Percentiles rank a stretch among this genome's conserved stretches.
Conservation (phyloP, 1,284 basidiomycete genomes). For the Sporisorium graminicola region DNA sequence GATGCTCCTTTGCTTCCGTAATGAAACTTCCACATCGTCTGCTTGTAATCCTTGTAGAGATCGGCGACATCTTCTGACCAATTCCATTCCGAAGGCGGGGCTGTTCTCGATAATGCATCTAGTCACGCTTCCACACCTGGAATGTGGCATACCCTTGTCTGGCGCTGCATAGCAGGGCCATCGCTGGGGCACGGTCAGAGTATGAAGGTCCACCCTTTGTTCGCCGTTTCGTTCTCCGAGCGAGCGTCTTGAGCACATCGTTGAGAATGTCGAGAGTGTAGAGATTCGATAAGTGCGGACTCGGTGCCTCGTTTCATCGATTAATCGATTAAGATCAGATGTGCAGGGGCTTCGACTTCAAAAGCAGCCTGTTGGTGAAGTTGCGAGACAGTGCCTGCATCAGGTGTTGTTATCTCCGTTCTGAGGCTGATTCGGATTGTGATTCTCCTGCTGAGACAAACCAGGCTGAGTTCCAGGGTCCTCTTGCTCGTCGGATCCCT, state of each 20-base stretch:
- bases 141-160: no score
- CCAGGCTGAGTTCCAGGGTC: conserved; percentile 42
- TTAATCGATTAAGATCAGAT: not conserved
- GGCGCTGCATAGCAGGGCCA: no score
- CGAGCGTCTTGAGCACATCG: not conserved
- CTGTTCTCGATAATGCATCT: conserved; percentile 4
- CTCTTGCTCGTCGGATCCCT: conserved; percentile 24
- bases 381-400: not conserved
- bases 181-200: no score
- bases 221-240: no score
- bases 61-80: conserved; percentile 54
- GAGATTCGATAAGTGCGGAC: no score
- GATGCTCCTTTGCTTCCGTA: not conserved
- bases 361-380: not conserved
- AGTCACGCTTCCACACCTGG: not conserved
- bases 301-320: no score
- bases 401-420: conserved; percentile 25
- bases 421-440: conserved; percentile 42
- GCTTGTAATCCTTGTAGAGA: conserved; percentile 27
- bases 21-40: no score
- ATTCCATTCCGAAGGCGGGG: not conserved
- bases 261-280: not conserved
- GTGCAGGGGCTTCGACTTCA: not conserved
- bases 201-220: no score
- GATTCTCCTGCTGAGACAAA: conserved; percentile 51